These are phyloP conservation scores for Cyclotella cryptica DNA, from an alignment of 108 stramenopile genomes.

Conservation along the genomic window DNA sequence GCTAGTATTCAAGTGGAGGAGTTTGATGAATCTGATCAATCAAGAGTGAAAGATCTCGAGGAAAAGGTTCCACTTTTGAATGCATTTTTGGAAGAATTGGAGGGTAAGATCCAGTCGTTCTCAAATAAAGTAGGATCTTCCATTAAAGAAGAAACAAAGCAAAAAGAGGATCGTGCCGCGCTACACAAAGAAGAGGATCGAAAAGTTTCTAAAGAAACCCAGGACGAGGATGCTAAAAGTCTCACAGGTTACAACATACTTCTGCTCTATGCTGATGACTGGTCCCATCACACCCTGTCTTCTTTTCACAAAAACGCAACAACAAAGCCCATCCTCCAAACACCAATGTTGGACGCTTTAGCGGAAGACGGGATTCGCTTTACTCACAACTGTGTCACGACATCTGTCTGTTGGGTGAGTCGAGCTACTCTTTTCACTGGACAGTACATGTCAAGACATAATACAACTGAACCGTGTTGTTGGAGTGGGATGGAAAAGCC, in stretches of 20 bases:
- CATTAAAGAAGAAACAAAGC: too few species aligned
- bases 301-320: slow-evolving; percentile 40
- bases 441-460: slow-evolving; percentile 68
- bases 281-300: slow-evolving; percentile 54
- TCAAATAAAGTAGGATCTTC: too few species aligned
- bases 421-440: slow-evolving; percentile 80
- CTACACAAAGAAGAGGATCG: too few species aligned
- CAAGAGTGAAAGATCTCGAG: slow-evolving; percentile 11
- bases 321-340: slow-evolving; percentile 45
- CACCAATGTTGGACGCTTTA: slow-evolving; percentile 74
- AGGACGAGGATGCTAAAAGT: slow-evolving; percentile 29
- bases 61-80: slow-evolving; percentile 12
- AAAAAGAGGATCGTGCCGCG: too few species aligned
- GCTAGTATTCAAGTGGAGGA: not conserved
- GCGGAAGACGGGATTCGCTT: slow-evolving; percentile 80
- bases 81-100: not conserved
- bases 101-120: not conserved
- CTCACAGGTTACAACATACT: slow-evolving; percentile 47
- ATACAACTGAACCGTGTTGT: slow-evolving; percentile 43
- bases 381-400: slow-evolving; percentile 84
- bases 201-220: too few species aligned
- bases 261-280: slow-evolving; percentile 54
- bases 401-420: slow-evolving; percentile 81
- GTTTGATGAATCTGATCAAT: not conserved
- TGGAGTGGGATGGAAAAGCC: slow-evolving; percentile 45